Conservation (phyloP, 257 asterid species). For the Salvia splendens region DNA sequence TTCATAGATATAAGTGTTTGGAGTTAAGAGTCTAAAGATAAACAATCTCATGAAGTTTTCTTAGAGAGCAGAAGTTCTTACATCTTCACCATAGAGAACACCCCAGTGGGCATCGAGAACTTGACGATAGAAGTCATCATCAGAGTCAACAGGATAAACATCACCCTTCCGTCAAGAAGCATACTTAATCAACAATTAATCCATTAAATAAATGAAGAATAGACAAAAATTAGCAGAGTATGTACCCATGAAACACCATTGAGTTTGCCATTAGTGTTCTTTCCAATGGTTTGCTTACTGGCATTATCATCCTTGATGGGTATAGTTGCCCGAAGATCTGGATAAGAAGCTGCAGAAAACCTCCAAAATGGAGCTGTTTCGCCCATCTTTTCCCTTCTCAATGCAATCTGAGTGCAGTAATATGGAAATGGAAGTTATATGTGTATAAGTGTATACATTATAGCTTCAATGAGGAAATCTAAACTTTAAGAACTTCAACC, state of each 20-base stretch:
- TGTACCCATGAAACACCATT: conserved; percentile 51
- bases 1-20: neutral
- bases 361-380: conserved; percentile 90
- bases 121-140: conserved; percentile 55
- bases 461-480: conserved; percentile 3
- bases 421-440: conserved; percentile 15
- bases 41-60: conserved; percentile 22
- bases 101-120: conserved; percentile 94
- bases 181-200: conserved; percentile 21
- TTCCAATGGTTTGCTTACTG: conserved; percentile 26
- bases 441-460: conserved; percentile 1
- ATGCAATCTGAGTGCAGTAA: conserved; percentile 59
- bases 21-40: conserved; percentile 5
- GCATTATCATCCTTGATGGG: conserved; percentile 36
- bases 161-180: conserved; percentile 63
- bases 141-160: conserved; percentile 83
- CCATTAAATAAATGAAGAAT: conserved; percentile 13
- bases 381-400: conserved; percentile 86
- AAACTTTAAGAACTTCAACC: conserved; percentile 10
- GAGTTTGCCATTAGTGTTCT: conserved; percentile 39
- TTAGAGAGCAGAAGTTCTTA: conserved; percentile 41
- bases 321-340: conserved; percentile 60
- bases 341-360: conserved; percentile 86
- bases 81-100: conserved; percentile 71
- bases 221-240: conserved; percentile 11